Base-by-base conservation (phyloP, 495 filamentous ascomycete species). In the Lasiosphaeriaceae sp. region DNA sequence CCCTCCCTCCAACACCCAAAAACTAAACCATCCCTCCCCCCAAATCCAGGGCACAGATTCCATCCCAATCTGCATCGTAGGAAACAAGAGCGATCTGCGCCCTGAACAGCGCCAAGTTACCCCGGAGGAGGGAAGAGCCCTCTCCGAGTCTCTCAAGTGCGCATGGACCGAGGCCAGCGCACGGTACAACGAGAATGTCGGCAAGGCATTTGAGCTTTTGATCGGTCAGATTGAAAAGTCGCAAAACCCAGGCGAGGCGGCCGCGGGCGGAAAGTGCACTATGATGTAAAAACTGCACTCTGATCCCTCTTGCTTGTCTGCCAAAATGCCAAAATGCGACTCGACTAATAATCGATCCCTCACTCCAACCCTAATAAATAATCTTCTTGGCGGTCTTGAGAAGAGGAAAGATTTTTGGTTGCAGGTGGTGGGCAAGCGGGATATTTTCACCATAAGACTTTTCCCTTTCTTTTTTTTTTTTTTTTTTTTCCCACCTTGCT, bases 1-100 rank as follows among this genome's bases (percentile, higher is more conserved):
- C 49, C 37, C 12, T 2, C 29, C 47, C 47, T 54, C 57, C 19
- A 50, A 47, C 34, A 11, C 46, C 16, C 48, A 53, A 47, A 9
- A 12, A 50, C 16, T 5, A 23, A 17, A 53, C 54, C 37, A 14
- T 41, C 44, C 26, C 26, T 31, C 26, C 9, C 9, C 26, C 26
- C 26, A 31, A n/a, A 31, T 31, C 9, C 50, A 98, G 94, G 94
- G 95, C 64, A 86, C 90, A 43, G 92, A 96, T 54, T 87, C 83
- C 76, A 91, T 96, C 55, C 95, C 94, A 14, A 85, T 97, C 62
- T 89, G 94, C 58, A 84, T 99, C 49, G 93, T 99, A 20, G 94
- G 90, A 59, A 99, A 99, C 76, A 99, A 99, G 77, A 90, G 84
- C 62, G 94, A 99, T 71, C 82, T 99, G 46, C 89, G 92, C 53